phyloP scores from a whole-genome alignment of 1,139 yeast species.

The Saccharomyces hybrid region DNA sequence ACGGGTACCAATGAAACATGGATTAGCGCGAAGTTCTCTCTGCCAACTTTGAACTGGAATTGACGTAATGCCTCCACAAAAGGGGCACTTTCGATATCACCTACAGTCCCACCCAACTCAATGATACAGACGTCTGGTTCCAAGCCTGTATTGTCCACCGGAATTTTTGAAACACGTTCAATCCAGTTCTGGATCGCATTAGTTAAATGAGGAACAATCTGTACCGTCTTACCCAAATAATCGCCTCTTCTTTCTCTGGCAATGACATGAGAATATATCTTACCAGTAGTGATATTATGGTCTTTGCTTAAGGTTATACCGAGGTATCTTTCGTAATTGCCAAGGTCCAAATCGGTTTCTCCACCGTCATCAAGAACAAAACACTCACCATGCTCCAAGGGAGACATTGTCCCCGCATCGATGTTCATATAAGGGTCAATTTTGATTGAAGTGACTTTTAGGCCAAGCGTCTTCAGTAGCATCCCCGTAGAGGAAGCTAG shows the following conservation, averaged over 20 bases:
- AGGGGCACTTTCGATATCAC: slow-evolving; percentile 98
- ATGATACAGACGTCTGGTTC: slow-evolving; percentile 92
- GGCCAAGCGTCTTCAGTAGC: slow-evolving; percentile 85
- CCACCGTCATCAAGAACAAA: slow-evolving; percentile 98
- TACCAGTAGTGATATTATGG: slow-evolving; percentile 97
- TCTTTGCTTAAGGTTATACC: slow-evolving; percentile 87
- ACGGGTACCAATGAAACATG: slow-evolving; percentile 97
- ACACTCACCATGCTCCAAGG: slow-evolving; percentile 98
- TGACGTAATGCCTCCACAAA: slow-evolving; percentile 98
- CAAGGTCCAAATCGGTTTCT: slow-evolving; percentile 94
- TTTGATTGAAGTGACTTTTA: slow-evolving; percentile 92
- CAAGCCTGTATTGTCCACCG: slow-evolving; percentile 86
- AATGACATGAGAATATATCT: slow-evolving; percentile 88
- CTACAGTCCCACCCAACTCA: slow-evolving; percentile 98
- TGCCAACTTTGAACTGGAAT: slow-evolving; percentile 94
- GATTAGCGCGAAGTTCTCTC: slow-evolving; percentile 86
- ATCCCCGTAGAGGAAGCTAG: slow-evolving; percentile 93
- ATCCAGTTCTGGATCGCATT: slow-evolving; percentile 98
- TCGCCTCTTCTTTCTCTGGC: slow-evolving; percentile 96
- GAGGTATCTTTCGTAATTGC: slow-evolving; percentile 94
- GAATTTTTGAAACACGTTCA: slow-evolving; percentile 82
- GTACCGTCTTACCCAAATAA: slow-evolving; percentile 96
- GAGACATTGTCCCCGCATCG: slow-evolving; percentile 99
- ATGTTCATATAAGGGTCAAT: slow-evolving; percentile 98
- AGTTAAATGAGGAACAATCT: slow-evolving; percentile 96